Evolutionary conservation across 345 rosid species (phyloP), one percentile per base, ranked within the genome.

Genomic region (Corymbia maculata): DNA sequence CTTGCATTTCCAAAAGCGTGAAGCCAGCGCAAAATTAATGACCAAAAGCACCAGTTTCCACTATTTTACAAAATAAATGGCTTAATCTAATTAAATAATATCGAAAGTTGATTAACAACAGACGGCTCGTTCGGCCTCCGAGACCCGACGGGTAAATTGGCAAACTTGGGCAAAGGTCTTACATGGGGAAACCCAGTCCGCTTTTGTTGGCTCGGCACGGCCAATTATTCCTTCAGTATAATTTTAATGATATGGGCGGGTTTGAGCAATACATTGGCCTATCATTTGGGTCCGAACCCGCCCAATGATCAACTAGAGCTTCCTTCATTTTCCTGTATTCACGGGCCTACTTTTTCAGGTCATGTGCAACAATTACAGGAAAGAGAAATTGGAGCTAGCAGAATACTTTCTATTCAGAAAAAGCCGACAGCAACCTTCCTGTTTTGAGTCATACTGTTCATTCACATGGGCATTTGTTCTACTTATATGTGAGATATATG

Each of bases 361-460:
- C 15, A 91, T 94, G 93, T 90, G 92, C 88, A 91, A 89, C 79
- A 87, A 89, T 44, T 89, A 92, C 86, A 88, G 95, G 87, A 89
- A 92, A 89, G 95, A 94, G 92, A 95, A 93, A 89, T 6, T 85
- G 21, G 95, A 95, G 89, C 89, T 95, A 53, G 89, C 93, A 22
- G 92, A 93, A 86, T 91, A 95, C 88, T 93, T 97, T 92, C 57
- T 95, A 88, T 36, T 75, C 51, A 89, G 91, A 86, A 90, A 36
- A 92, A 52, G 90, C 92, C 49, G 88, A 93, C 12, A 51, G 89
- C 8, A 88, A 90, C 19, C 91, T 93, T 42, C 88, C 93, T 16
- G 85, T 86, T 50, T 85, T 97, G 86, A 87, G 93, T 80, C 99
- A 94, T 94, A 98, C 95, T 75, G 61, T 61, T 13, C 15, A 11